Evolutionary conservation across 177 flowering plant genomes (phyloP), one percentile per base, ranked within the genome.

Genomic region (Vitis hybrid): DNA sequence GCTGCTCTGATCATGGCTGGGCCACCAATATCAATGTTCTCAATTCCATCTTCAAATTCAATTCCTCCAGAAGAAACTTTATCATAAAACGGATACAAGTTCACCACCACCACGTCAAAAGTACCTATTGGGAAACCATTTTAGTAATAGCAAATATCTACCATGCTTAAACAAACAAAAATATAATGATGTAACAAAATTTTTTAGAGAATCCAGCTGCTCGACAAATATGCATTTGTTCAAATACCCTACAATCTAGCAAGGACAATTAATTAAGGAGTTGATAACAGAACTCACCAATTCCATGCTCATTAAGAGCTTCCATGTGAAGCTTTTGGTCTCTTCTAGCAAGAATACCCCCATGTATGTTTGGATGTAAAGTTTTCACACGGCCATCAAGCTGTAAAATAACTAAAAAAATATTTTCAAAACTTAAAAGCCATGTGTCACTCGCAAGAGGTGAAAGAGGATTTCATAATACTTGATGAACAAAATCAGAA

Each of bases 1-100:
- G 99, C 98, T 69, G 98, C 99, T 90, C 99, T 88, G 53, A 96
- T 96, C 99, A 94, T 92, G 69, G 98, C 83, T 74, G 97, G 99
- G 55, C 99, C 99, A 79, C 99, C 99, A 80, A 96, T 96, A 77
- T 96, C 98, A 77, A 94, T 90, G 76, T 96, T 96, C 79, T 96
- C 98, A 76, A 94, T 83, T 64, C 97, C 97, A 83, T 90, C 97
- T 55, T 96, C 98, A 78, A 96, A 94, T 45, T 81, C 68, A 52
- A 94, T 84, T 63, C 79, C 88, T 29, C 79, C 83, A 22, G 98
- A 82, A 77, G 97, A 80, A 71, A 96, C 99, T 84, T 89, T 92
- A 26, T 82, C 87, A 72, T 94, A 91, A 62, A 96, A 94, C 0
- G 98, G 99, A 61, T 94, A 96, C 79, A 94, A 82, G 80, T 96